A percentile compares a stretch with the other conserved stretches of the same genome.
phyloP scores from a whole-genome alignment of 2,329 filamentous ascomycete genomes.

The Zopfia rhizophila region DNA sequence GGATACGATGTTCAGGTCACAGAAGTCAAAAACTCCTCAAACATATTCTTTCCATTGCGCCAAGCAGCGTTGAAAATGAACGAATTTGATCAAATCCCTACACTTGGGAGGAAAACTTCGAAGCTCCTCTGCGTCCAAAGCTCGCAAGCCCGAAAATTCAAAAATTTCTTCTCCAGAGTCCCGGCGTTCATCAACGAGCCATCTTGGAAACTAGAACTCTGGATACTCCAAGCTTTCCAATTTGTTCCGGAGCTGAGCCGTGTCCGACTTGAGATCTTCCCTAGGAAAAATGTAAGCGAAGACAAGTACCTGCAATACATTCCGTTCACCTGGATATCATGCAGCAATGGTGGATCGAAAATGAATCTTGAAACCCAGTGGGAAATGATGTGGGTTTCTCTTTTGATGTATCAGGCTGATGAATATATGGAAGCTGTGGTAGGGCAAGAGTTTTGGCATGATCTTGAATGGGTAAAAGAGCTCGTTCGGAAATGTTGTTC shows the following conservation, averaged over 20 bases:
- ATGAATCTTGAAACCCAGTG: conserved; percentile 19
- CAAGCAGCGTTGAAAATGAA: too few relatives aligned
- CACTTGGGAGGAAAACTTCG: too few relatives aligned
- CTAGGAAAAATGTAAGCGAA: conserved; percentile 13
- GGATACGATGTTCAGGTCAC: too few relatives aligned
- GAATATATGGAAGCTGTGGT: conserved; percentile 35
- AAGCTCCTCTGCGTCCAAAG: too few relatives aligned
- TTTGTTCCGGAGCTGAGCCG: conserved; percentile 8
- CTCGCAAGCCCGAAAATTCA: too few relatives aligned
- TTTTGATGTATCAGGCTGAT: conserved; percentile 36
- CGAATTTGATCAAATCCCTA: too few relatives aligned
- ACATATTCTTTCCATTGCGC: too few relatives aligned
- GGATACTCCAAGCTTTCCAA: conserved; percentile 1
- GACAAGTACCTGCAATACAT: conserved; percentile 38
- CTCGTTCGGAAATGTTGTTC: too few relatives aligned
- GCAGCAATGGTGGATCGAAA: conserved; percentile 15
- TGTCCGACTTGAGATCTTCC: conserved; percentile 21
- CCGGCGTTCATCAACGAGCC: not conserved
- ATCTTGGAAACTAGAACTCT: not conserved
- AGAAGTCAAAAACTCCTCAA: too few relatives aligned
- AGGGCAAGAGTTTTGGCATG: not conserved
- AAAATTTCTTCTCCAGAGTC: too few relatives aligned
- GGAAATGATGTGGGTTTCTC: conserved; percentile 38
- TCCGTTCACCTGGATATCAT: conserved; percentile 33
- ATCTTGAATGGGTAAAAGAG: not conserved